These are phyloP conservation scores for Hibiscus syriacus DNA, from an alignment of 345 rosid genomes.

Conservation along the genomic window DNA sequence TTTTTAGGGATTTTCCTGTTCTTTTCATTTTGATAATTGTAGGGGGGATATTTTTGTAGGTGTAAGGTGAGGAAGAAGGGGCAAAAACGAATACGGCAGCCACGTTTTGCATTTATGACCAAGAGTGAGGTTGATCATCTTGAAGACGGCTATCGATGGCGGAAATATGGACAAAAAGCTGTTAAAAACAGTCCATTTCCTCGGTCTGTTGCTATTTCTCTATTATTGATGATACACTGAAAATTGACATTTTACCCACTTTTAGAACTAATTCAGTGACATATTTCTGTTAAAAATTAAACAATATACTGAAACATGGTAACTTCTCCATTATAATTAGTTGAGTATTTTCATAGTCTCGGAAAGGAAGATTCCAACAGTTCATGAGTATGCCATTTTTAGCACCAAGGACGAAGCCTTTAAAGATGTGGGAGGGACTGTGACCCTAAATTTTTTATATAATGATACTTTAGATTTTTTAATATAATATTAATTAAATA, in stretches of 20 bases:
- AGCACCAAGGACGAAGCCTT: too few relatives aligned
- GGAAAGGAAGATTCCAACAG: neutral
- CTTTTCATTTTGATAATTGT: slow-evolving; percentile 17
- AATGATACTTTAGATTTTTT: too few relatives aligned
- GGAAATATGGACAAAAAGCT: slow-evolving; percentile 88
- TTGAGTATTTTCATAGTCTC: neutral
- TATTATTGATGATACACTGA: neutral
- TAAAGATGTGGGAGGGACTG: too few relatives aligned
- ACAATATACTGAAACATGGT: slow-evolving; percentile 1
- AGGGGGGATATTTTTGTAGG: slow-evolving; percentile 43
- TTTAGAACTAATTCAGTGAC: neutral
- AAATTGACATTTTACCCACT: neutral
- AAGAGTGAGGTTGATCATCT: slow-evolving; percentile 93
- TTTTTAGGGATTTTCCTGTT: neutral
- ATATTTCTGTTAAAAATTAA: neutral
- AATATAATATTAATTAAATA: too few relatives aligned
- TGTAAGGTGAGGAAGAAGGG: slow-evolving; percentile 63
- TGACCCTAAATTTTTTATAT: too few relatives aligned
- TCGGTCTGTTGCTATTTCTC: slow-evolving; percentile 35
- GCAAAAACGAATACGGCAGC: slow-evolving; percentile 77
- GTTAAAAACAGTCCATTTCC: slow-evolving; percentile 92
- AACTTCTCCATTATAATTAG: neutral
- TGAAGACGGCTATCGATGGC: slow-evolving; percentile 94
- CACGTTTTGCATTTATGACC: slow-evolving; percentile 88
- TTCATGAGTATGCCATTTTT: neutral